Base-by-base conservation (phyloP, 129 eudicot genomes). In the Chrysanthemum lavandulifolium region DNA sequence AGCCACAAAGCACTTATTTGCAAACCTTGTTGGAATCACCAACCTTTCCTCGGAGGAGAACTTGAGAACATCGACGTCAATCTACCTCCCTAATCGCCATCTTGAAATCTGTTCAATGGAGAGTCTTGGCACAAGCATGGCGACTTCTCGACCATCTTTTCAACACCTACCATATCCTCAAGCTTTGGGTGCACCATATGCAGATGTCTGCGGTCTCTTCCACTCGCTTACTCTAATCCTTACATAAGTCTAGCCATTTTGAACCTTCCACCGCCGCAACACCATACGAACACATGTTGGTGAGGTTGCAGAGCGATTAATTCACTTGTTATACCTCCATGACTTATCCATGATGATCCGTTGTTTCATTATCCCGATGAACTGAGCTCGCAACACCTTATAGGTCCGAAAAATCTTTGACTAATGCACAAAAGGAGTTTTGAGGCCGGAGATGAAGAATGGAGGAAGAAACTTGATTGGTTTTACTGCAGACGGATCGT, bases 61-160 rank as follows among this genome's bases (percentile, higher is more conserved):
- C 84, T 85, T 13, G 84, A 83, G n/a, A 40, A 70, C 55, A 64
- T 88, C 14, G 83, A 90, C 76, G 50, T 47, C 12, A 84, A 80
- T 13, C 88, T 94, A 5, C 96, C 1, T 71, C 85, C 19, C 82
- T 87, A n/a, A 48, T 94, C 57, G 65, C 97, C 13, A 91, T 94
- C 43, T 68, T 94, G 12, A 76, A 81, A 6, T 83, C 93, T 13
- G 99, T 85, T 58, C n/a, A n/a, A n/a, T 52, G 97, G 91, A 10
- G 97, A 94, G 80, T 94, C 97, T 79, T 94, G 99, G 97, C 97
- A 94, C 86, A 90, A 90, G 72, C 97, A 94, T 69, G 96, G 97
- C 57, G 90, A 89, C 69, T 94, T 94, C 78, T 94, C n/a, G 96
- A 88, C 21, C 97, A 94, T 81, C 88, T 94, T 13, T 12, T 86